phyloP scores from a whole-genome alignment of 2,329 filamentous ascomycete genomes.

The Trichoderma sp. region DNA sequence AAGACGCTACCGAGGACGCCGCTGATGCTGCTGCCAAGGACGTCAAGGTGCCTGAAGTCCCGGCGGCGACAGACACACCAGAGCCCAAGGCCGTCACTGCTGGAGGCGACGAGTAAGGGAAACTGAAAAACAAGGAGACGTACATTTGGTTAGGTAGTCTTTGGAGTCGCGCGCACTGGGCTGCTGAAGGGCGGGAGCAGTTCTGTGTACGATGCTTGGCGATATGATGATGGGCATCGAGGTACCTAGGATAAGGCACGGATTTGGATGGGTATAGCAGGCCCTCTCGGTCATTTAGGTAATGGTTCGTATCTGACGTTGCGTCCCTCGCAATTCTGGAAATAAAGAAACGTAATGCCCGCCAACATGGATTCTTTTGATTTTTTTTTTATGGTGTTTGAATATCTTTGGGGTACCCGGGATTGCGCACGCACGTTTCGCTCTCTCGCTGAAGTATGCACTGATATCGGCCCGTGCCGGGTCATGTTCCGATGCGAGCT shows the following conservation, averaged over 20 bases:
- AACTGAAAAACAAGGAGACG: not conserved
- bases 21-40: conserved; percentile 32
- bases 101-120: conserved; percentile 35
- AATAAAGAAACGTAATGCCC: not conserved
- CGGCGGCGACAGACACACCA: conserved; percentile 30
- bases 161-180: not conserved
- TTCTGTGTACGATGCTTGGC: conserved; percentile 1
- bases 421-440: not conserved
- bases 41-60: conserved; percentile 33
- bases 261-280: conserved; percentile 2
- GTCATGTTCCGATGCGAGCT: not conserved
- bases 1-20: conserved; percentile 29
- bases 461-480: conserved; percentile 16
- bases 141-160: not conserved
- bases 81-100: conserved; percentile 36
- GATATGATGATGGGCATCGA: not conserved
- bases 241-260: not conserved
- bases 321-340: not conserved
- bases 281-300: not conserved
- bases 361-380: not conserved
- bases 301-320: not conserved
- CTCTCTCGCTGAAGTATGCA: not conserved
- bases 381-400: not conserved
- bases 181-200: conserved; percentile 3
- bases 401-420: not conserved